Evolutionary conservation across 306 rosid species (phyloP).

Genomic region (Medicago arabica): DNA sequence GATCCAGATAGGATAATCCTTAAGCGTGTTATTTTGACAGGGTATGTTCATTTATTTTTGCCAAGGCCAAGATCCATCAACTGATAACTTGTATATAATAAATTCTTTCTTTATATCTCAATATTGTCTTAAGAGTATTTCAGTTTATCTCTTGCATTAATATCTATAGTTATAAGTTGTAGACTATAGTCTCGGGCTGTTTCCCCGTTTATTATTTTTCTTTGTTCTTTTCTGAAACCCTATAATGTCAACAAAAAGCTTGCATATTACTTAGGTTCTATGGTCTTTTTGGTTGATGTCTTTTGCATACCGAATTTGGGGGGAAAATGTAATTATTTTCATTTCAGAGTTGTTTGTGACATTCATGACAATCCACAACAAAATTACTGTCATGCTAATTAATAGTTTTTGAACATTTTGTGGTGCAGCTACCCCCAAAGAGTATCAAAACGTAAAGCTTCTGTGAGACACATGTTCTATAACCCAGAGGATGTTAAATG

Average conservation of each 20-base stretch:
- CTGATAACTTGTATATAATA: slow-evolving; percentile 10
- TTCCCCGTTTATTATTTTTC: neutral
- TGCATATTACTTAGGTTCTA: slow-evolving; percentile 17
- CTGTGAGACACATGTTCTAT: slow-evolving; percentile 86
- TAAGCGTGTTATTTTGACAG: slow-evolving; percentile 88
- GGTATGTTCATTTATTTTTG: slow-evolving; percentile 55
- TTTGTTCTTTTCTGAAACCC: slow-evolving; percentile 1
- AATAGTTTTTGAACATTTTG: slow-evolving; percentile 33
- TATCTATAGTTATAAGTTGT: neutral
- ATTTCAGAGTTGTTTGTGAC: slow-evolving; percentile 16
- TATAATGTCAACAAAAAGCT: neutral
- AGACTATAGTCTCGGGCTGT: neutral
- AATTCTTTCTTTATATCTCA: neutral
- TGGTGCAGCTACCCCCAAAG: slow-evolving; percentile 91
- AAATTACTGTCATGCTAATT: slow-evolving; percentile 5
- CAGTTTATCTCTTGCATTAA: neutral
- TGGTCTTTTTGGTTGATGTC: slow-evolving; percentile 11
- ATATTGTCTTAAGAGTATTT: neutral
- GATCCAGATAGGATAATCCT: slow-evolving; percentile 86
- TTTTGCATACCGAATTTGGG: neutral
- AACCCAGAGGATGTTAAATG: slow-evolving; percentile 95
- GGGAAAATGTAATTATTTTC: slow-evolving; percentile 5
- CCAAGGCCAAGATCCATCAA: neutral
- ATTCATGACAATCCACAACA: slow-evolving; percentile 4
- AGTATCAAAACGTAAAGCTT: slow-evolving; percentile 88